Conservation (phyloP, 805 yeast species). For the Tetrapisispora phaffii region DNA sequence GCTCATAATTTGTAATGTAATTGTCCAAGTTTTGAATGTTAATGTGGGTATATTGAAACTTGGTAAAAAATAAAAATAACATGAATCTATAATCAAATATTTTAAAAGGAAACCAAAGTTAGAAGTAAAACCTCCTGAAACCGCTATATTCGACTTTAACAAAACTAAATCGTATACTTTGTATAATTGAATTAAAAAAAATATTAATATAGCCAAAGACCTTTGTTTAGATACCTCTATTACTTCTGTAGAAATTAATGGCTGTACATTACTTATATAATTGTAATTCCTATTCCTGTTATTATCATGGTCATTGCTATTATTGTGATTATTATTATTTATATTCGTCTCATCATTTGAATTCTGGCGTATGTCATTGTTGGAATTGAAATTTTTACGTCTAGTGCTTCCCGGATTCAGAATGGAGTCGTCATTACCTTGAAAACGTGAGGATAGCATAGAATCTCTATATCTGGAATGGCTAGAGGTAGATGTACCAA, state of each 20-base stretch:
- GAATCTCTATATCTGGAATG: slow-evolving; percentile 5
- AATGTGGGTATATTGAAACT: slow-evolving; percentile 67
- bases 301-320: background rate
- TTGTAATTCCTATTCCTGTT: background rate
- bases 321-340: background rate
- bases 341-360: background rate
- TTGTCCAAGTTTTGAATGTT: slow-evolving; percentile 48
- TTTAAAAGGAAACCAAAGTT: slow-evolving; percentile 55
- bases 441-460: slow-evolving; percentile 8
- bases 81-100: slow-evolving; percentile 63
- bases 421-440: slow-evolving; percentile 1
- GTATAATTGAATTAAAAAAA: slow-evolving; percentile 73
- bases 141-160: slow-evolving; percentile 38
- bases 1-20: slow-evolving; percentile 38
- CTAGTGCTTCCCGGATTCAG: background rate
- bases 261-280: slow-evolving; percentile 7
- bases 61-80: slow-evolving; percentile 62
- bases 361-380: background rate
- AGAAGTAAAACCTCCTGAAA: slow-evolving; percentile 31
- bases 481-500: slow-evolving; percentile 13
- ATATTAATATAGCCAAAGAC: slow-evolving; percentile 51
- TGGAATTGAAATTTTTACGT: background rate
- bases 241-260: slow-evolving; percentile 54
- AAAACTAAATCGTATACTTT: slow-evolving; percentile 64
- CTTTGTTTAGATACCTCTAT: slow-evolving; percentile 75